phyloP scores from a whole-genome alignment of 441 rosid genomes.

The Corymbia citriodora region DNA sequence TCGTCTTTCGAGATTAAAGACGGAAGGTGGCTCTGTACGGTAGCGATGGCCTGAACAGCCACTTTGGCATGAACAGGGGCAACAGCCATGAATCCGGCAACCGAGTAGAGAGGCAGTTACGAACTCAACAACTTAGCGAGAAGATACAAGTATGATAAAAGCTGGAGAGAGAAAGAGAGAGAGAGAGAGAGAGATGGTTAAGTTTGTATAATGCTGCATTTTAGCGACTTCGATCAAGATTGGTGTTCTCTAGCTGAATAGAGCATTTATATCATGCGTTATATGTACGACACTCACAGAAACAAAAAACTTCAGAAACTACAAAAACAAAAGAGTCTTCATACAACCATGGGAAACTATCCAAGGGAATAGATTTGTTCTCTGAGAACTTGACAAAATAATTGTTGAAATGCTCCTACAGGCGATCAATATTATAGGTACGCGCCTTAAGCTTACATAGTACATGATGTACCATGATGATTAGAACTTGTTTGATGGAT shows the following conservation, averaged over 20 bases:
- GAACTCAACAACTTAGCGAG: neutral
- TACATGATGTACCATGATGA: neutral
- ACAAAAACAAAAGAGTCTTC: neutral
- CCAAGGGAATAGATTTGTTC: neutral
- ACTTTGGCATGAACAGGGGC: neutral
- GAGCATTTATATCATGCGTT: neutral
- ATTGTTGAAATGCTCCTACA: neutral
- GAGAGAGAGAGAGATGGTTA: neutral
- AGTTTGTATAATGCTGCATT: neutral
- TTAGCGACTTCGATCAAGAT: neutral
- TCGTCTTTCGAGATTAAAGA: neutral
- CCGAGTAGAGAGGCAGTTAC: neutral
- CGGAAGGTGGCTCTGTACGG: neutral
- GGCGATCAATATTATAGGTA: neutral
- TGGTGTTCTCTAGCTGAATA: neutral
- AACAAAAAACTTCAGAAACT: neutral
- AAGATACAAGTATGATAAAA: neutral
- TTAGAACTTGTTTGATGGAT: neutral
- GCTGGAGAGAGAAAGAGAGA: neutral
- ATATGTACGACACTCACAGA: neutral
- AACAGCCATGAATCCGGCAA: neutral
- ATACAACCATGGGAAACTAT: neutral
- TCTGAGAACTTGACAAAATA: neutral
- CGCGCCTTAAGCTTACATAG: neutral
- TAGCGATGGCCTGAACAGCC: neutral